Evolutionary conservation across 2,329 filamentous ascomycete genomes (phyloP).

Genomic region (Cordyceps tenuipes): DNA sequence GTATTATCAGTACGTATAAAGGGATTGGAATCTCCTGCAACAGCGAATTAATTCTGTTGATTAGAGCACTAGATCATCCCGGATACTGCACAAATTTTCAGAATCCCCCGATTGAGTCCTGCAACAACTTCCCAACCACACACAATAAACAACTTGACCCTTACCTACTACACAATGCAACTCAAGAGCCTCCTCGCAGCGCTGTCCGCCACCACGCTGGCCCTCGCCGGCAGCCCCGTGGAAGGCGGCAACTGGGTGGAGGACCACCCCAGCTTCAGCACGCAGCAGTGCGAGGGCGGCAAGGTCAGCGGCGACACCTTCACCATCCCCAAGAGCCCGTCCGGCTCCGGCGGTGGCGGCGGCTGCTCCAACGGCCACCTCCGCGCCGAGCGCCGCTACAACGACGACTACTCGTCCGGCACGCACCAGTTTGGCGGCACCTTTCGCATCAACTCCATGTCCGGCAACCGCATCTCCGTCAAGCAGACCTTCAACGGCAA

Average conservation of each 20-base stretch:
- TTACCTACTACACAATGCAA: not conserved
- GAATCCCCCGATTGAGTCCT: no score
- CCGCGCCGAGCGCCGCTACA: conserved; percentile 11
- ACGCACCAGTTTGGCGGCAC: conserved; percentile 17
- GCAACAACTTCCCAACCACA: no score
- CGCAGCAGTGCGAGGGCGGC: conserved; percentile 8
- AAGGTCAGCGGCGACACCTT: conserved; percentile 6
- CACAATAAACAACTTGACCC: not conserved
- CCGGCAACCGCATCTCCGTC: conserved; percentile 17
- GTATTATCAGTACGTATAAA: not conserved
- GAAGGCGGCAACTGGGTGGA: conserved; percentile 8
- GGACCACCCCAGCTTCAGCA: not conserved
- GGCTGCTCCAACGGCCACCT: conserved; percentile 11
- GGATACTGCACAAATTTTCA: not conserved
- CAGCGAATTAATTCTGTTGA: no score
- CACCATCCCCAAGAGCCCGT: not conserved
- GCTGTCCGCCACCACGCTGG: not conserved
- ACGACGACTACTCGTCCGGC: conserved; percentile 7
- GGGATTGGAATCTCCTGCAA: not conserved
- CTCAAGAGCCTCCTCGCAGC: not conserved
- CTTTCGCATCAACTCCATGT: conserved; percentile 19
- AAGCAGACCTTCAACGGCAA: conserved; percentile 20
- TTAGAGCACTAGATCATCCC: not conserved
- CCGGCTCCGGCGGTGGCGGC: not conserved
- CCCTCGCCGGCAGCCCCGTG: conserved; percentile 2